Conservation (phyloP, 805 yeast species). For the Sugiyamaella qingdaonensis region DNA sequence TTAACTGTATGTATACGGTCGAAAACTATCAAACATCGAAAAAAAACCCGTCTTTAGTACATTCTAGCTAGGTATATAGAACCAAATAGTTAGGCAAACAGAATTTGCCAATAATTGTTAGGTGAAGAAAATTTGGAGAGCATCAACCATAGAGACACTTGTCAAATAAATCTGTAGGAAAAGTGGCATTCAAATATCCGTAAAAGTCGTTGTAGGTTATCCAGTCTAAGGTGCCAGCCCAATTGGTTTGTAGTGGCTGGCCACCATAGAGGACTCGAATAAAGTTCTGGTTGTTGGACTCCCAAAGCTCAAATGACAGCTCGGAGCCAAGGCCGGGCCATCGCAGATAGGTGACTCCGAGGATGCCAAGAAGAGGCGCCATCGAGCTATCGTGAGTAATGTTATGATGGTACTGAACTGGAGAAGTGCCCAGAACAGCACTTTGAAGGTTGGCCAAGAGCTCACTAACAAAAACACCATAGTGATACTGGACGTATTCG, state of each 20-base stretch:
- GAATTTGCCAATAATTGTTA: neutral
- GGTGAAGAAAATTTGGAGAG: neutral
- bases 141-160: neutral
- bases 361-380: constrained; percentile 34
- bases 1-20: neutral
- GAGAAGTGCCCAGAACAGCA: constrained; percentile 30
- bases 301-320: constrained; percentile 39
- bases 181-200: neutral
- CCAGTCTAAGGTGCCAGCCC: constrained; percentile 8
- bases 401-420: constrained; percentile 37
- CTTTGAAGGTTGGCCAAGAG: constrained; percentile 31
- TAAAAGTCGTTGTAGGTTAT: constrained; percentile 1
- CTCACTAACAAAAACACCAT: constrained; percentile 39
- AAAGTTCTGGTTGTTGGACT: constrained; percentile 25
- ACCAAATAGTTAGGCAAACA: too few relatives aligned
- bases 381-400: constrained; percentile 43
- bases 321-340: constrained; percentile 52
- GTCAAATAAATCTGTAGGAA: constrained; percentile 1
- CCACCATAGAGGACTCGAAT: constrained; percentile 35
- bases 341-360: constrained; percentile 35
- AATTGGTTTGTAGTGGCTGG: constrained; percentile 3
- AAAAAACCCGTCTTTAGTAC: neutral
- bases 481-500: constrained; percentile 32
- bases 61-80: too few relatives aligned
- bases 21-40: neutral